Percentiles rank a stretch among this genome's conserved stretches.
Evolutionary conservation across 176 grass and related monocot genomes (phyloP).

Genomic region (Poa annua): DNA sequence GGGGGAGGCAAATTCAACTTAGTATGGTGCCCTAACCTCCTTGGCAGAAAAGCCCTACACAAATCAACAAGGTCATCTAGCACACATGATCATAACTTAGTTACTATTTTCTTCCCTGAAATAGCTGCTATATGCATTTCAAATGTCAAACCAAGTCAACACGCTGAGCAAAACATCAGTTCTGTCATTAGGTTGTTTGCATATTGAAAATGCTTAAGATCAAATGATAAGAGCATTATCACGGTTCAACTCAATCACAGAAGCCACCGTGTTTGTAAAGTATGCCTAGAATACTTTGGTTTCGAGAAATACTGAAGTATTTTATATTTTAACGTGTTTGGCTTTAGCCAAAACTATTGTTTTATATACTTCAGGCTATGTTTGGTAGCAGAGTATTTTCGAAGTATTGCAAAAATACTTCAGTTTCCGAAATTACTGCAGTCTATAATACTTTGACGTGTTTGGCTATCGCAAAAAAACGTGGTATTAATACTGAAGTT

Average conservation of each 20-base stretch:
- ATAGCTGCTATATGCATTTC: not conserved
- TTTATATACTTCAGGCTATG: not conserved
- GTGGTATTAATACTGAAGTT: not conserved
- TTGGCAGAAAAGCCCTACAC: slow-evolving; percentile 5
- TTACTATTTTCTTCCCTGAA: slow-evolving; percentile 10
- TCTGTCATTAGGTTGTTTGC: slow-evolving; percentile 12
- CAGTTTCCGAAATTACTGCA: too few species aligned
- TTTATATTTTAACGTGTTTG: not conserved
- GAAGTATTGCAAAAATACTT: too few species aligned
- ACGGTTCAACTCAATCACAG: not conserved
- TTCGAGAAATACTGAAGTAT: too few species aligned
- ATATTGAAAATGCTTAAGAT: slow-evolving; percentile 18
- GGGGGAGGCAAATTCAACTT: slow-evolving; percentile 4
- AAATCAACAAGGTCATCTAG: not conserved
- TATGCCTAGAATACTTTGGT: too few species aligned
- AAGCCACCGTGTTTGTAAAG: too few species aligned
- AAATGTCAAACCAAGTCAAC: slow-evolving; percentile 12
- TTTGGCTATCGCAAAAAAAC: not conserved
- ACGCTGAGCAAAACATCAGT: slow-evolving; percentile 11
- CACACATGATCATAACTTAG: not conserved
- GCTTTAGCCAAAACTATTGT: not conserved
- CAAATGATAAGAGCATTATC: not conserved
- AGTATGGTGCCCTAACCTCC: not conserved
- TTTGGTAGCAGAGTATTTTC: too few species aligned
- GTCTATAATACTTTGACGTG: too few species aligned